A percentile compares a stretch with the other conserved stretches of the same genome.
phyloP scores from a whole-genome alignment of 2,329 filamentous ascomycete species.

The Cyphellophora attinorum region DNA sequence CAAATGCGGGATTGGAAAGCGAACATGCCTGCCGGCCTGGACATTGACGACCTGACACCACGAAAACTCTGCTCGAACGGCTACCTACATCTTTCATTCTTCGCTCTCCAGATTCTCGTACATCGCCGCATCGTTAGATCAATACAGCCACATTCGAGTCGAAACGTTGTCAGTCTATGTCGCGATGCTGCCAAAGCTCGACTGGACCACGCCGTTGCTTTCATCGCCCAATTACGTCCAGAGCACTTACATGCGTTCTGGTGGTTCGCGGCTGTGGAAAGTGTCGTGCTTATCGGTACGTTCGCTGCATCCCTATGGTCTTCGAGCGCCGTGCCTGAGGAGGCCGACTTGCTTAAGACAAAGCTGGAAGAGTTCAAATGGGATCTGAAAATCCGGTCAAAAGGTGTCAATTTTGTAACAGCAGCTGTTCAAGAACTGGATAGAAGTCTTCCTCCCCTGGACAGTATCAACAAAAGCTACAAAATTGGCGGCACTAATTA shows the following conservation, averaged over 20 bases:
- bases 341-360: conserved; percentile 25
- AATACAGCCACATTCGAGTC: conserved; percentile 52
- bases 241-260: conserved; percentile 39
- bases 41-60: conserved; percentile 33
- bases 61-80: conserved; percentile 39
- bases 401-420: neutral
- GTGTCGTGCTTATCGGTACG: conserved; percentile 31
- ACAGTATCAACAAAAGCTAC: neutral
- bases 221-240: conserved; percentile 33
- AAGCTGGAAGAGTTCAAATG: conserved; percentile 33
- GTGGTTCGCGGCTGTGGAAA: conserved; percentile 35
- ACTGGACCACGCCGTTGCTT: conserved; percentile 34
- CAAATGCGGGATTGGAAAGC: conserved; percentile 42
- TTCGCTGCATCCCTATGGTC: conserved; percentile 31
- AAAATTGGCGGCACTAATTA: neutral
- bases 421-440: neutral
- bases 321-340: conserved; percentile 24
- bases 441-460: neutral
- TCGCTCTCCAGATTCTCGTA: conserved; percentile 86
- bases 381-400: conserved; percentile 26
- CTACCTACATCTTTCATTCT: conserved; percentile 84
- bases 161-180: conserved; percentile 82
- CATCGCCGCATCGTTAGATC: conserved; percentile 86
- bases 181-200: conserved; percentile 61
- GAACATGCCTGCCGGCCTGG: conserved; percentile 33